phyloP scores from a whole-genome alignment of 495 filamentous ascomycete species.

The Clohesyomyces aquaticus region DNA sequence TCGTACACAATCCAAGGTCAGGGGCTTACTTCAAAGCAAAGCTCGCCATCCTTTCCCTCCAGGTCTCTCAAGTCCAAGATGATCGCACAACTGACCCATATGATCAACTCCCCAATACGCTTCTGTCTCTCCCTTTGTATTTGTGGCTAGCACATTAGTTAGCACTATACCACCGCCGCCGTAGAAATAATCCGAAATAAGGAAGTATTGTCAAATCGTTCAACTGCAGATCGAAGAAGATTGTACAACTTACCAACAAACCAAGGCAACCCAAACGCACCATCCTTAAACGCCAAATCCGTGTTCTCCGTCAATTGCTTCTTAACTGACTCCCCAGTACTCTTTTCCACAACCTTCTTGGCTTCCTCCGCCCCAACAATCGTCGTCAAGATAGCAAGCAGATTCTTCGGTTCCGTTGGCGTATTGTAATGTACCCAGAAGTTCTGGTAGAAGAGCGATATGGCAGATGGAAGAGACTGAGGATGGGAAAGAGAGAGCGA shows the following conservation, averaged over 20 bases:
- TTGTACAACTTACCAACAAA: conserved; percentile 56
- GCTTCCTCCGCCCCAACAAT: conserved; percentile 57
- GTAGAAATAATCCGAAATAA: no score
- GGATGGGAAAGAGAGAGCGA: conserved; percentile 47
- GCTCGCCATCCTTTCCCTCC: conserved; percentile 53
- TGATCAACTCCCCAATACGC: conserved; percentile 74
- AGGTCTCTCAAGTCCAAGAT: conserved; percentile 59
- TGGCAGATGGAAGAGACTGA: conserved; percentile 49
- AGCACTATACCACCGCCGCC: no score
- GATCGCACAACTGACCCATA: conserved; percentile 64
- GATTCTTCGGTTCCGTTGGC: conserved; percentile 56
- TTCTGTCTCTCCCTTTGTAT: conserved; percentile 62
- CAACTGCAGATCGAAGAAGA: conserved; percentile 1
- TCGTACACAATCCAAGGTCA: no score
- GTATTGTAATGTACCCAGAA: conserved; percentile 61
- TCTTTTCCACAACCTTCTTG: conserved; percentile 49
- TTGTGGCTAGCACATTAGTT: conserved; percentile 46
- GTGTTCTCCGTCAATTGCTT: conserved; percentile 58
- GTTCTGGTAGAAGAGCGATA: conserved; percentile 58
- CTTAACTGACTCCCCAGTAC: conserved; percentile 58
- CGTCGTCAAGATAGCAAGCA: conserved; percentile 52
- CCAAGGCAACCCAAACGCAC: conserved; percentile 76
- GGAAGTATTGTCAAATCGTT: no score
- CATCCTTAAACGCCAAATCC: conserved; percentile 59
- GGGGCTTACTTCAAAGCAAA: conserved; percentile 49